Base-by-base conservation (phyloP, 306 rosid species). In the Pachyrhizus erosus region DNA sequence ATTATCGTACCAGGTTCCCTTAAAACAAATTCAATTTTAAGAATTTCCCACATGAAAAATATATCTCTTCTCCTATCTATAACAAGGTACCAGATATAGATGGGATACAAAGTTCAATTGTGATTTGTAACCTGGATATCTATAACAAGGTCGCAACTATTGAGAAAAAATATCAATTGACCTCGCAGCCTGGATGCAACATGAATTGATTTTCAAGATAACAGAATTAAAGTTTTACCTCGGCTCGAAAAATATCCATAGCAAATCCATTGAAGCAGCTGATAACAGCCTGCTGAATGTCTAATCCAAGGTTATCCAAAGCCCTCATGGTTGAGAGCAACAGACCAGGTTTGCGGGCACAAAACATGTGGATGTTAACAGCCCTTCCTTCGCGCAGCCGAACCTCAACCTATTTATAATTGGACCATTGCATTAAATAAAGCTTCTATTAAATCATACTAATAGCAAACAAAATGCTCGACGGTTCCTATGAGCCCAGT, bases 181-280 rank as follows among this genome's bases (percentile, higher is more conserved):
- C 21, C 61, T 26, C 5, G 26, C 40, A 48, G 18, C 17, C 1
- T 48, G 42, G 66, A 51, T 76, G 79, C 65, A 72, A 62, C 57
- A 46, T 15, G 24, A 6, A 21, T 60, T 70, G 62, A 71, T 48
- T 70, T 74, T 17, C 15, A 33, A 48, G 43, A 76, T 45, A 60
- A 73, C 46, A 83, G 57, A 61, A 64, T 24, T 84, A 88, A 87
- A 75, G 31, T 78, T 17, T 73, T 87, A 93, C 99, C 99, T 93
- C 97, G 1, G 99, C 98, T 60, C 92, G 89, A 76, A 96, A 96
- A 60, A 96, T 80, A 61, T 96, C 98, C 90, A 96, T 84, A 61
- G 98, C 97, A 80, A 96, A 96, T 26, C 98, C 99, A 83, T 96
- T 93, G 89, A 93, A 96, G 85, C 97, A 96, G 87, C 97, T 96